Conservation (phyloP, 225 moss, liverwort and hornwort species). For the Antitrichia curtipendula region DNA sequence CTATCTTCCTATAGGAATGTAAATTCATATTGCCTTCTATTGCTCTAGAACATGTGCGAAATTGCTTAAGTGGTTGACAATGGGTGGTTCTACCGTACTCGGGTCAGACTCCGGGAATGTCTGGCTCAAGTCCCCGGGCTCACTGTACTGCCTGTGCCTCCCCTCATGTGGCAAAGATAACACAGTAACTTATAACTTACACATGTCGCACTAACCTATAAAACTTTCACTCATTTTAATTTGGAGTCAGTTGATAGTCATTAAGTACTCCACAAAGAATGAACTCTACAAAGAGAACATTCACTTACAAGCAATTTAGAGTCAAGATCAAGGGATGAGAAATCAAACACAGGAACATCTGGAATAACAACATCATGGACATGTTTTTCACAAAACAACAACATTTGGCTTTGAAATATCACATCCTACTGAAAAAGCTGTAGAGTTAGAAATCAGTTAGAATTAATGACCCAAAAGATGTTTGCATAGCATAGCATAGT, state of each 20-base stretch:
- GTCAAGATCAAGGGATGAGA: neutral
- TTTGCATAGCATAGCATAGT: too few relatives aligned
- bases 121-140: neutral
- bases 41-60: too few relatives aligned
- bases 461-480: too few relatives aligned
- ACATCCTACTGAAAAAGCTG: neutral
- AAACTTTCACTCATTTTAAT: too few relatives aligned
- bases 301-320: neutral
- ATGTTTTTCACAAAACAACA: neutral
- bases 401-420: neutral
- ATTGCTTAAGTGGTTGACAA: too few relatives aligned
- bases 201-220: neutral
- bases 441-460: too few relatives aligned
- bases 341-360: neutral
- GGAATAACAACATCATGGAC: neutral
- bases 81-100: too few relatives aligned
- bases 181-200: too few relatives aligned
- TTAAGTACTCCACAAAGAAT: neutral
- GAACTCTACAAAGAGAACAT: neutral
- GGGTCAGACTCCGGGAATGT: neutral
- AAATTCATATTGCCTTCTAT: too few relatives aligned
- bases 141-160: too few relatives aligned
- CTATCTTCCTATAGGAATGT: too few relatives aligned
- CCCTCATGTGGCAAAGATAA: too few relatives aligned
- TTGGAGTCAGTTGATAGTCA: rapidly evolving